These are phyloP conservation scores for Scleroderma bovista DNA, from an alignment of 768 basidiomycete species.

Conservation along the genomic window DNA sequence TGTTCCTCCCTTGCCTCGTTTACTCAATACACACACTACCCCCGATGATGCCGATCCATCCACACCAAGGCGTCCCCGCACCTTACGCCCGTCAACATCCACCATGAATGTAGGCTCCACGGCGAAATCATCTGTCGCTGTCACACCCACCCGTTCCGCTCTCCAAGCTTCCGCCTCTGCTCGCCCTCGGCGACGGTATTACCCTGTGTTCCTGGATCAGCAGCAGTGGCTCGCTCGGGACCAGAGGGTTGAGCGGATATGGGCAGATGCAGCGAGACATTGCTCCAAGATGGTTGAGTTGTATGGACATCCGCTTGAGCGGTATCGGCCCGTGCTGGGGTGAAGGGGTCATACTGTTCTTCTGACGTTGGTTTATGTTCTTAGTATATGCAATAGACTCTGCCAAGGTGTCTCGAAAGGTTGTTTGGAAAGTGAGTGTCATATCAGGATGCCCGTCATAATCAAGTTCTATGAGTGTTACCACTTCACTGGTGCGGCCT, in stretches of 20 bases:
- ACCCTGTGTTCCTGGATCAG: constrained; percentile 45
- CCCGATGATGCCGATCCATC: constrained; percentile 12
- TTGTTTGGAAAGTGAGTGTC: no score
- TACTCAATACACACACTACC: no score
- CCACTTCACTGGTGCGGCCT: no score
- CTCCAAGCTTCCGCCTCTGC: background rate
- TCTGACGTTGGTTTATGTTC: no score
- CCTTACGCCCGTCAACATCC: constrained; percentile 4
- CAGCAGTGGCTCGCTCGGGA: constrained; percentile 43
- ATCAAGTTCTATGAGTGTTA: no score
- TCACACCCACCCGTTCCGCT: background rate
- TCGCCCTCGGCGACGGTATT: constrained; percentile 34
- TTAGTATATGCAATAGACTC: no score
- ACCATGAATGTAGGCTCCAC: background rate
- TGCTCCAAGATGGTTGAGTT: constrained; percentile 10
- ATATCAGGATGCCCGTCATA: no score
- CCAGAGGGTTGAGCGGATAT: constrained; percentile 28
- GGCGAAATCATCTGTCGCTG: background rate
- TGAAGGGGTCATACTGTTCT: no score
- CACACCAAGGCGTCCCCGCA: constrained; percentile 18
- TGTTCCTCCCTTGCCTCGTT: background rate
- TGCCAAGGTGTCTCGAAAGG: no score
- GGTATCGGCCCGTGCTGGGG: no score
- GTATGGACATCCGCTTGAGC: constrained; percentile 6
- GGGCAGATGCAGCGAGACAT: constrained; percentile 13